Percentiles rank a stretch among this genome's conserved stretches.
phyloP scores from a whole-genome alignment of 169 alveolate genomes.

The Babesia divergens region DNA sequence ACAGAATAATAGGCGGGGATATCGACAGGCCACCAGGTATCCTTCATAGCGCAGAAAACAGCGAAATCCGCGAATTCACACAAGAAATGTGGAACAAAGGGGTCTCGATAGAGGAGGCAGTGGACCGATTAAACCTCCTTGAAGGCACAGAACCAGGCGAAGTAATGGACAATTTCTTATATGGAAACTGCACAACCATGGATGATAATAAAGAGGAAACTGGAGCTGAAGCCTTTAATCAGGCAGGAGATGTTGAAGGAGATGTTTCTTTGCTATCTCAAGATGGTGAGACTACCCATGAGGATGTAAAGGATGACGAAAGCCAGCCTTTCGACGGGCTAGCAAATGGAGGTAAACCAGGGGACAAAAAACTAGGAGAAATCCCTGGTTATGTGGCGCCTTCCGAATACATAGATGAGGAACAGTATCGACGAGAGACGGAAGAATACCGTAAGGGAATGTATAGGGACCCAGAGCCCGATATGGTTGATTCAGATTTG shows the following conservation, averaged over 20 bases:
- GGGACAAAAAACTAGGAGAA: neutral
- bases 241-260: neutral
- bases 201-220: neutral
- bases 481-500: constrained; percentile 1
- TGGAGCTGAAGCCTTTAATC: neutral
- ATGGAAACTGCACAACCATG: neutral
- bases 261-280: neutral
- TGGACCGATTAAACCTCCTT: constrained; percentile 11
- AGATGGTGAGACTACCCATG: neutral
- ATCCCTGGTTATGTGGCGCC: constrained; percentile 11
- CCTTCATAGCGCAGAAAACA: constrained; percentile 29
- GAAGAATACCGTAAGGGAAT: neutral
- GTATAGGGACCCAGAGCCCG: neutral
- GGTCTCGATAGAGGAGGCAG: constrained; percentile 29
- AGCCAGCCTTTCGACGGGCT: neutral
- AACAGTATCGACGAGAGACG: constrained; percentile 7
- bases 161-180: constrained; percentile 44
- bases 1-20: constrained; percentile 48
- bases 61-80: constrained; percentile 38
- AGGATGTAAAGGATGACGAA: neutral
- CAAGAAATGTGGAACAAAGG: constrained; percentile 35
- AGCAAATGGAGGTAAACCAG: neutral
- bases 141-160: constrained; percentile 11
- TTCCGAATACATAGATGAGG: constrained; percentile 20
- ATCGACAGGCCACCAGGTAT: constrained; percentile 50